Percentiles rank a stretch among this genome's conserved stretches.
Conservation (phyloP, 352 stramenopile species). For the Phytophthora fragariae region DNA sequence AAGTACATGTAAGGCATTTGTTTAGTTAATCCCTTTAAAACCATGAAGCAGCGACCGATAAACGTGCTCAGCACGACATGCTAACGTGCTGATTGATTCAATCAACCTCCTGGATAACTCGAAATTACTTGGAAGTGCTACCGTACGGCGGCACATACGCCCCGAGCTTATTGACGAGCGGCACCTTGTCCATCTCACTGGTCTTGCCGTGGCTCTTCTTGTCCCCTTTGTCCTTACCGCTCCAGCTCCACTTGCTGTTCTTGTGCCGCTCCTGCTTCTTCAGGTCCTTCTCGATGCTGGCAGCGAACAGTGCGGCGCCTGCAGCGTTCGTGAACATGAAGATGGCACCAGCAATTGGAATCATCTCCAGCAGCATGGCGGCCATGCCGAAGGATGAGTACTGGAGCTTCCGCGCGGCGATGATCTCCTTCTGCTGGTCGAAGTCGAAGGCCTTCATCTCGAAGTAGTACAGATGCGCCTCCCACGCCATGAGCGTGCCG, state of each 20-base stretch:
- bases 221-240: conserved; percentile 22
- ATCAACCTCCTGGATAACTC: background rate
- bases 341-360: conserved; percentile 53
- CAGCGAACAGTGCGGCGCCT: conserved; percentile 62
- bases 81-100: background rate
- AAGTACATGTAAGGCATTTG: too few relatives aligned
- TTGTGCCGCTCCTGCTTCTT: conserved; percentile 31
- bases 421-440: conserved; percentile 55
- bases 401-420: conserved; percentile 45
- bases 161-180: conserved; percentile 41
- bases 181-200: conserved; percentile 31
- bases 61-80: too few relatives aligned
- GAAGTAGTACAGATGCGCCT: conserved; percentile 70
- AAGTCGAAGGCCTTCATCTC: conserved; percentile 60
- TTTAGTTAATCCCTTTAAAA: too few relatives aligned
- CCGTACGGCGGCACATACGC: conserved; percentile 44
- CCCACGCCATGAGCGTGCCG: conserved; percentile 60
- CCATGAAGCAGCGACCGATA: too few relatives aligned
- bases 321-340: conserved; percentile 73
- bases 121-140: conserved; percentile 36
- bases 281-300: conserved; percentile 56
- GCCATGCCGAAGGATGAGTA: conserved; percentile 69
- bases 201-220: conserved; percentile 19
- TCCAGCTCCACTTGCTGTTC: conserved; percentile 26
- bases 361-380: conserved; percentile 66